These are phyloP conservation scores for Circinella umbellata DNA, from an alignment of 371 early-diverging fungal genomes.

Conservation along the genomic window DNA sequence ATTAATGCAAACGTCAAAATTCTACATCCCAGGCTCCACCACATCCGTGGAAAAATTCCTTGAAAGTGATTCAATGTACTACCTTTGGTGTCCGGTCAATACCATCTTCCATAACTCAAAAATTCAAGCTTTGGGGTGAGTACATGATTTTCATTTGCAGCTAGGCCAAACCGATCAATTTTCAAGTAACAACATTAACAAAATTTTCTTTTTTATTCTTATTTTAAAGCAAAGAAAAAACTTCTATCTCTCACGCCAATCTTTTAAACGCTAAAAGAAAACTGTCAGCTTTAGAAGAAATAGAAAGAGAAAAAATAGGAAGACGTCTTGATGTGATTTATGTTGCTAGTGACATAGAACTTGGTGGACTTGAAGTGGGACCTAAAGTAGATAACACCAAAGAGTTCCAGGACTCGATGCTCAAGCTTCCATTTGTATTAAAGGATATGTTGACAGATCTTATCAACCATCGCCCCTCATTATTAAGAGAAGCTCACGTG, in stretches of 20 bases:
- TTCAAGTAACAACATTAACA: too few relatives aligned
- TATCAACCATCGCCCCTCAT: neutral
- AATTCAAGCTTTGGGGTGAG: slow-evolving; percentile 1
- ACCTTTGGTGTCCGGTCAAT: neutral
- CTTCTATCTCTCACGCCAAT: slow-evolving; percentile 7
- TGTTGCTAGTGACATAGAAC: neutral
- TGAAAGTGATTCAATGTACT: slow-evolving; percentile 4
- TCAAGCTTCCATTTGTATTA: neutral
- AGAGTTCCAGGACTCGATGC: neutral
- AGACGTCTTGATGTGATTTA: slow-evolving; percentile 15
- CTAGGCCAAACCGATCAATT: neutral
- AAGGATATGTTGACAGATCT: neutral
- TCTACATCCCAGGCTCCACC: too few relatives aligned
- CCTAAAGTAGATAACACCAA: neutral
- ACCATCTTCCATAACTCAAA: neutral
- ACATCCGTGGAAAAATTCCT: neutral
- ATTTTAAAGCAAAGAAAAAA: slow-evolving; percentile 17
- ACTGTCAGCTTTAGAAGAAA: slow-evolving; percentile 15
- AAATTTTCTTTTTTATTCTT: neutral
- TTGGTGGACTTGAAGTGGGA: neutral
- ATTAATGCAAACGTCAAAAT: too few relatives aligned
- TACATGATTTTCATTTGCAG: neutral
- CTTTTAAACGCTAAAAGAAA: slow-evolving; percentile 9
- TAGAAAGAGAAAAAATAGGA: slow-evolving; percentile 14
- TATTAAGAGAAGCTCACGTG: neutral